Percentiles rank a stretch among this genome's conserved stretches.
phyloP scores from a whole-genome alignment of 2,329 filamentous ascomycete genomes.

The Pseudonectria foliicola region DNA sequence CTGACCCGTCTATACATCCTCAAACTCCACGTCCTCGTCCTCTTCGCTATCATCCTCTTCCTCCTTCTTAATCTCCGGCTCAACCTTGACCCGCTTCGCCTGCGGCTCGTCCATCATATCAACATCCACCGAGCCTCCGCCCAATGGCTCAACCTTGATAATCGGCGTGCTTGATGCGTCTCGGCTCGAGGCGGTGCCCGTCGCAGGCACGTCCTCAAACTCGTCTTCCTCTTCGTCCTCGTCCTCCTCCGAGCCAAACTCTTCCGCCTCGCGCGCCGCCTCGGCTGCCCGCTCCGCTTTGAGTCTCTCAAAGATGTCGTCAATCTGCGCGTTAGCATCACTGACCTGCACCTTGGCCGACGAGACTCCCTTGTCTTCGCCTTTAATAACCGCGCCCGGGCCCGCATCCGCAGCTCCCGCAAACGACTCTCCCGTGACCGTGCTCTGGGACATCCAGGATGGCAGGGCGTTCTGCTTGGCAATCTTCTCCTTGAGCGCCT shows the following conservation, averaged over 20 bases:
- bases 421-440: conserved; percentile 58
- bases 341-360: conserved; percentile 28
- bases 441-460: conserved; percentile 65
- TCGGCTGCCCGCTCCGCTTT: conserved; percentile 52
- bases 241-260: conserved; percentile 28
- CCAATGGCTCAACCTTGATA: conserved; percentile 29
- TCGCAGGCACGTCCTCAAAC: conserved; percentile 45
- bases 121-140: conserved; percentile 16
- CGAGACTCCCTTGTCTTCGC: conserved; percentile 29
- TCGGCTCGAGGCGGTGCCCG: conserved; percentile 23
- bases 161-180: conserved; percentile 26
- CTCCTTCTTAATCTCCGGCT: conserved; percentile 41
- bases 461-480: conserved; percentile 64
- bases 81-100: conserved; percentile 56
- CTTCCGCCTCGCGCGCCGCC: conserved; percentile 25
- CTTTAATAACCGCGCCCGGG: conserved; percentile 33
- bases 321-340: conserved; percentile 51
- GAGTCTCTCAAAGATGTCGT: conserved; percentile 60
- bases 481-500: conserved; percentile 57
- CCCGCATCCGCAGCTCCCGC: conserved; percentile 22
- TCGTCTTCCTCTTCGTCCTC: conserved; percentile 38
- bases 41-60: conserved; percentile 36
- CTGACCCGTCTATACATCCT: conserved; percentile 39
- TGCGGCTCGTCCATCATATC: conserved; percentile 36
- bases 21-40: conserved; percentile 51